Conservation (phyloP, 352 stramenopile genomes). For the Blastocystis sp. region DNA sequence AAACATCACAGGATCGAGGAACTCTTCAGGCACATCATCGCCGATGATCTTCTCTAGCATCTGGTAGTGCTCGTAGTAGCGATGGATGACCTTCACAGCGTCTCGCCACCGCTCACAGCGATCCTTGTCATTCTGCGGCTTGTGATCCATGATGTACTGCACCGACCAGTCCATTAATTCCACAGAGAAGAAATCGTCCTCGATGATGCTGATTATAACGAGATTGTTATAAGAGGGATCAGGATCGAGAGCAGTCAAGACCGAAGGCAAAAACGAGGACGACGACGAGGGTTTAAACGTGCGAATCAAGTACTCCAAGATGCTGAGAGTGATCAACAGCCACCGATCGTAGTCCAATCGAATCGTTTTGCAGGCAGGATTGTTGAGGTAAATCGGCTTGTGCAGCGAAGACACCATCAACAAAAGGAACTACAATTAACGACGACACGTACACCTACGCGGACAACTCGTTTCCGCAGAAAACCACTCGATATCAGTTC, state of each 20-base stretch:
- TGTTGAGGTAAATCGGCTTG: not conserved
- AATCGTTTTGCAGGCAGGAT: not conserved
- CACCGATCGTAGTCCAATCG: not conserved
- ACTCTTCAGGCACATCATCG: constrained; percentile 1
- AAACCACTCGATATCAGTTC: not conserved
- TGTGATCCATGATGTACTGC: not conserved
- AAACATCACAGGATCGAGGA: constrained; percentile 15
- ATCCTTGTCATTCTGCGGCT: not conserved
- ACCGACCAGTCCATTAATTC: not conserved
- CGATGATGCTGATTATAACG: constrained; percentile 18
- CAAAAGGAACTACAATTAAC: not conserved
- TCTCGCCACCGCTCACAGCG: not conserved
- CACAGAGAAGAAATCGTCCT: constrained; percentile 25
- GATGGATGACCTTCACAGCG: not conserved
- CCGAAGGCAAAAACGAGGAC: not conserved
- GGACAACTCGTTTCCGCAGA: not conserved
- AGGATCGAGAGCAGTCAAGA: not conserved
- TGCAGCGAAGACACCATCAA: not conserved
- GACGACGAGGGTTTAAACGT: not conserved
- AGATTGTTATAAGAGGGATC: not conserved
- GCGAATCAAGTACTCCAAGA: not conserved
- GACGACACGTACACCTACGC: too few species aligned
- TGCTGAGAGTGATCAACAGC: not conserved
- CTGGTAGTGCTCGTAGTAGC: not conserved
- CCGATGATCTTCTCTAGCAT: not conserved